phyloP scores from a whole-genome alignment of 495 filamentous ascomycete species.

The Penicillium atrosanguineum region DNA sequence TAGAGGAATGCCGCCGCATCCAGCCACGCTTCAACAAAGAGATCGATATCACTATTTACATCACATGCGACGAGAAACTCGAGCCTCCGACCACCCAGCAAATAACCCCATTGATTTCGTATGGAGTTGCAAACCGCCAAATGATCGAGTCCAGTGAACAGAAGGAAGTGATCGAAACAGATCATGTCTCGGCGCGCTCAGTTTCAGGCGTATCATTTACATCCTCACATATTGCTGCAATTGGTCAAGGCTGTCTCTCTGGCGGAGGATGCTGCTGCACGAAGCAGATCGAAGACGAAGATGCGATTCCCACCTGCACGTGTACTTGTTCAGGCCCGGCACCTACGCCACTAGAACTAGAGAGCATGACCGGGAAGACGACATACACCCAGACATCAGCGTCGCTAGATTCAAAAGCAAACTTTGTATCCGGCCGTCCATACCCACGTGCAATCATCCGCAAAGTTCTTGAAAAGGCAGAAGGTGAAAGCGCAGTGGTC shows the following conservation, averaged over 20 bases:
- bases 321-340: slow-evolving; percentile 31
- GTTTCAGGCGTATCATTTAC: slow-evolving; percentile 9
- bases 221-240: not conserved
- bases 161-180: slow-evolving; percentile 2
- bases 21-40: slow-evolving; percentile 32
- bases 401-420: not conserved
- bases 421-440: slow-evolving; percentile 41
- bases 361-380: not conserved
- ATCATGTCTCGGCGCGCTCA: slow-evolving; percentile 25
- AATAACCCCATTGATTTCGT: not conserved
- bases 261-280: slow-evolving; percentile 53
- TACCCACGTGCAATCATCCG: slow-evolving; percentile 45
- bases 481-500: slow-evolving; percentile 79
- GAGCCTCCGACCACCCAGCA: slow-evolving; percentile 13
- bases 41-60: slow-evolving; percentile 56
- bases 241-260: slow-evolving; percentile 28
- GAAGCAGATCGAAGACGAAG: slow-evolving; percentile 48
- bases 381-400: not conserved
- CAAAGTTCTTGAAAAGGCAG: slow-evolving; percentile 64
- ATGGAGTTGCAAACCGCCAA: not conserved
- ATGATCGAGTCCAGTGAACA: not conserved
- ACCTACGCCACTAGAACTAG: slow-evolving; percentile 2
- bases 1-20: slow-evolving; percentile 33
- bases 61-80: slow-evolving; percentile 57
- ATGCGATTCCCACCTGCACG: slow-evolving; percentile 26